These are phyloP conservation scores for Mollisiaceae sp. DNA, from an alignment of 2,329 filamentous ascomycete species.

Conservation along the genomic window DNA sequence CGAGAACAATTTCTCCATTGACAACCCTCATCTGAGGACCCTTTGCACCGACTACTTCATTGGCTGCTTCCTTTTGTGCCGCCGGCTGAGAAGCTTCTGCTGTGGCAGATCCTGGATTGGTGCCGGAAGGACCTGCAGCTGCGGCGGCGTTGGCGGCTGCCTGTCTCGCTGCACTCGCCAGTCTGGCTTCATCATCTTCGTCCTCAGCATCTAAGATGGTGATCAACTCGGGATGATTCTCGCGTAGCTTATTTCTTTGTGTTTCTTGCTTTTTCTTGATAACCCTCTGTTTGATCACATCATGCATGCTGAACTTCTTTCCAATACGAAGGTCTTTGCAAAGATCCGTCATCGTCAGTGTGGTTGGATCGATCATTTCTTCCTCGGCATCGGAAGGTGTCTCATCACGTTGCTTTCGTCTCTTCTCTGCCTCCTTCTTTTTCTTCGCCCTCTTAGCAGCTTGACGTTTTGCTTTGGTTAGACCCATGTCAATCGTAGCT, in stretches of 20 bases:
- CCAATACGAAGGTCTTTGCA: slow-evolving; percentile 73
- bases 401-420: slow-evolving; percentile 35
- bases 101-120: slow-evolving; percentile 17
- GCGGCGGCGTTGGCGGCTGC: slow-evolving; percentile 7
- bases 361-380: slow-evolving; percentile 66
- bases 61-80: slow-evolving; percentile 6
- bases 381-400: slow-evolving; percentile 69
- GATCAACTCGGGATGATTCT: slow-evolving; percentile 36
- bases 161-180: slow-evolving; percentile 3
- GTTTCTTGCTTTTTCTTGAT: slow-evolving; percentile 50
- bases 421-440: slow-evolving; percentile 40
- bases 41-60: not conserved
- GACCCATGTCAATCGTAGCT: slow-evolving; percentile 35
- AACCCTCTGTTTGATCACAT: slow-evolving; percentile 71
- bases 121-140: slow-evolving; percentile 17
- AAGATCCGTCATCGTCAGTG: slow-evolving; percentile 74
- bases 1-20: slow-evolving; percentile 70
- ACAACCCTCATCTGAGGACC: slow-evolving; percentile 37
- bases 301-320: slow-evolving; percentile 75
- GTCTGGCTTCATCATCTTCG: slow-evolving; percentile 10
- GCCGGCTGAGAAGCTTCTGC: not conserved
- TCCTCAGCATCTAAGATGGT: slow-evolving; percentile 32
- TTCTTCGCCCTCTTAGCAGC: slow-evolving; percentile 35
- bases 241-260: slow-evolving; percentile 38
- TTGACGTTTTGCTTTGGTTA: slow-evolving; percentile 30